phyloP scores from a whole-genome alignment of 108 stramenopile species.

The Conticribra weissflogii region DNA sequence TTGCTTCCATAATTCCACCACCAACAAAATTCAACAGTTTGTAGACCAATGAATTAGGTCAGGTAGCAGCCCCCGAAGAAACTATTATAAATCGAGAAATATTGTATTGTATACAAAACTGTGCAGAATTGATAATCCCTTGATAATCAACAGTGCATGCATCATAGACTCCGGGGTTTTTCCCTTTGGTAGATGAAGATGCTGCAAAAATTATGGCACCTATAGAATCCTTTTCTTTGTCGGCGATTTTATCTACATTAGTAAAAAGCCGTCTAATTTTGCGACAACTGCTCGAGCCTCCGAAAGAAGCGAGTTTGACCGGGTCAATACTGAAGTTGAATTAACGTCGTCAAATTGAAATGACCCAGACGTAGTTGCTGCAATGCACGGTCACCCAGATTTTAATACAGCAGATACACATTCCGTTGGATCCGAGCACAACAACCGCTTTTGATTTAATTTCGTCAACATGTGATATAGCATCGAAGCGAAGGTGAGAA shows the following conservation, averaged over 20 bases:
- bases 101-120: slow-evolving; percentile 70
- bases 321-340: background rate
- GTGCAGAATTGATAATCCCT: slow-evolving; percentile 74
- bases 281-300: slow-evolving; percentile 10
- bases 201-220: slow-evolving; percentile 88
- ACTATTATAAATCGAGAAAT: slow-evolving; percentile 82
- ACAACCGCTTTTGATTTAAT: slow-evolving; percentile 18
- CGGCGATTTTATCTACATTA: slow-evolving; percentile 11
- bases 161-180: slow-evolving; percentile 54
- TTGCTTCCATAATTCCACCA: slow-evolving; percentile 83
- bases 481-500: too few relatives aligned
- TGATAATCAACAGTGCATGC: slow-evolving; percentile 65
- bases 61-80: slow-evolving; percentile 77
- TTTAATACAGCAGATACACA: slow-evolving; percentile 21
- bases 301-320: slow-evolving; percentile 3
- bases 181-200: slow-evolving; percentile 75
- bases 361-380: slow-evolving; percentile 15
- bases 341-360: slow-evolving; percentile 5
- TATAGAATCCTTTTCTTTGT: background rate
- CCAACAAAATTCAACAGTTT: slow-evolving; percentile 81
- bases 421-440: slow-evolving; percentile 23
- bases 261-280: background rate
- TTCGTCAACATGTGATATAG: too few relatives aligned
- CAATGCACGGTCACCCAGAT: slow-evolving; percentile 21
- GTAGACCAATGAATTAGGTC: slow-evolving; percentile 71